Percentiles rank a stretch among this genome's conserved stretches.
Conservation (phyloP, 2,329 filamentous ascomycete genomes). For the Exophiala mesophila region DNA sequence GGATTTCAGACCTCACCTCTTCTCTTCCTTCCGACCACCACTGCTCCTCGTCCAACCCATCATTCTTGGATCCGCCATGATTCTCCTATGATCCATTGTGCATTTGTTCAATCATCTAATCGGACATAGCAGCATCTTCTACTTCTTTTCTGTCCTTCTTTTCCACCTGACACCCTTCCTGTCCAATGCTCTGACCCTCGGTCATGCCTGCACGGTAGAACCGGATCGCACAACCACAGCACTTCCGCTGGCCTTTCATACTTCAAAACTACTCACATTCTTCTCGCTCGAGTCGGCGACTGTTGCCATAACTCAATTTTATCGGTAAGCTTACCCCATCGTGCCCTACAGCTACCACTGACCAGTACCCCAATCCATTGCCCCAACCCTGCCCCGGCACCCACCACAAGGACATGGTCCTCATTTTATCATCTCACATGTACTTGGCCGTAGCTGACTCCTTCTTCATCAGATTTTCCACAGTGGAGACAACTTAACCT, state of each 20-base stretch:
- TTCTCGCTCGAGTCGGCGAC: slow-evolving; percentile 23
- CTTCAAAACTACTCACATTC: slow-evolving; percentile 11
- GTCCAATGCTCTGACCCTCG: slow-evolving; percentile 26
- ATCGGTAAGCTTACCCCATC: slow-evolving; percentile 28
- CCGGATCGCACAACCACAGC: slow-evolving; percentile 22
- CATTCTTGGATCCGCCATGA: too few species aligned
- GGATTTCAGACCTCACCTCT: slow-evolving; percentile 12
- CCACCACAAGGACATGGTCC: too few species aligned
- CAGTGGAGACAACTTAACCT: too few species aligned
- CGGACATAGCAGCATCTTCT: too few species aligned
- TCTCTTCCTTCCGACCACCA: slow-evolving; percentile 18
- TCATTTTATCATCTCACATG: too few species aligned
- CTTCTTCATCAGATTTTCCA: too few species aligned
- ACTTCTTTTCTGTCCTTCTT: too few species aligned
- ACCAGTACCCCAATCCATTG: neutral
- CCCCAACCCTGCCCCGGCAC: too few species aligned
- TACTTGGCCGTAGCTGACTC: too few species aligned
- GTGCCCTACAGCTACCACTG: slow-evolving; percentile 24
- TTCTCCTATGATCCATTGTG: too few species aligned
- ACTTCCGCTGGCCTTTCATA: slow-evolving; percentile 16
- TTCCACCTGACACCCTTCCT: slow-evolving; percentile 25
- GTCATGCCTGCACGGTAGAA: slow-evolving; percentile 22
- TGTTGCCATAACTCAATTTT: slow-evolving; percentile 25
- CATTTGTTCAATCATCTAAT: too few species aligned
- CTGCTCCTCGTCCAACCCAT: too few species aligned